These are phyloP conservation scores for Lentinula detonsa DNA, from an alignment of 768 basidiomycete species.

Conservation along the genomic window DNA sequence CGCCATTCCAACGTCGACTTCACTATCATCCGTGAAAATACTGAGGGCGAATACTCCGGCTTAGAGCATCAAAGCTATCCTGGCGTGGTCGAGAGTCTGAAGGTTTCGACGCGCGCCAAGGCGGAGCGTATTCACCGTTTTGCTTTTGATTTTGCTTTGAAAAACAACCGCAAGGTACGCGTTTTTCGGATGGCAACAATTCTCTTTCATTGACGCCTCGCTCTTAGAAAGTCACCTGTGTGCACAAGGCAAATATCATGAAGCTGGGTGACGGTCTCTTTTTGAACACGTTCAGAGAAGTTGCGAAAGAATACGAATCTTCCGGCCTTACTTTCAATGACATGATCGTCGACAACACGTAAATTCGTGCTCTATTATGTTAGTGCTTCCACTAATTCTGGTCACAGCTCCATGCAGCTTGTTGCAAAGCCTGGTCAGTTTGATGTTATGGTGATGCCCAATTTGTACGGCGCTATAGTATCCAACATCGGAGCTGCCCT, in stretches of 20 bases:
- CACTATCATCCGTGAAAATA: constrained; percentile 99
- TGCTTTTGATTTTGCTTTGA: constrained; percentile 97
- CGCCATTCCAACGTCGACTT: constrained; percentile 97
- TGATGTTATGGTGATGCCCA: constrained; percentile 99
- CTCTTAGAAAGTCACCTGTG: constrained; percentile 93
- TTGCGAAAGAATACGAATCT: constrained; percentile 95
- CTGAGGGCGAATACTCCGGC: constrained; percentile 99
- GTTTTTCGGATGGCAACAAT: background rate
- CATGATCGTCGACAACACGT: constrained; percentile 99
- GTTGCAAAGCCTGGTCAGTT: constrained; percentile 95
- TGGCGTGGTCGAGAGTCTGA: constrained; percentile 96
- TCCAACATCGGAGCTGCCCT: constrained; percentile 98
- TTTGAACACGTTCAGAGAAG: constrained; percentile 94
- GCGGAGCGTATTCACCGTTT: constrained; percentile 95
- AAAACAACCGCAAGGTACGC: constrained; percentile 92
- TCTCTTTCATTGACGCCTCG: background rate
- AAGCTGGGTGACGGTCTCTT: constrained; percentile 99
- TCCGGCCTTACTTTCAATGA: constrained; percentile 90
- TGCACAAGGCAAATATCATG: constrained; percentile 99
- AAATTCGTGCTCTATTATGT: constrained; percentile 16
- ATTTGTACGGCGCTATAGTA: constrained; percentile 94
- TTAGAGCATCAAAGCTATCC: constrained; percentile 97
- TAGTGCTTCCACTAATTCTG: background rate
- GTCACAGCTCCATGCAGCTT: constrained; percentile 91
- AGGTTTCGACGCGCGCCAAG: constrained; percentile 93